Evolutionary conservation across 2,329 filamentous ascomycete genomes (phyloP), one percentile per base, ranked within the genome.

Genomic region (Graphiopsis chlorocephala): DNA sequence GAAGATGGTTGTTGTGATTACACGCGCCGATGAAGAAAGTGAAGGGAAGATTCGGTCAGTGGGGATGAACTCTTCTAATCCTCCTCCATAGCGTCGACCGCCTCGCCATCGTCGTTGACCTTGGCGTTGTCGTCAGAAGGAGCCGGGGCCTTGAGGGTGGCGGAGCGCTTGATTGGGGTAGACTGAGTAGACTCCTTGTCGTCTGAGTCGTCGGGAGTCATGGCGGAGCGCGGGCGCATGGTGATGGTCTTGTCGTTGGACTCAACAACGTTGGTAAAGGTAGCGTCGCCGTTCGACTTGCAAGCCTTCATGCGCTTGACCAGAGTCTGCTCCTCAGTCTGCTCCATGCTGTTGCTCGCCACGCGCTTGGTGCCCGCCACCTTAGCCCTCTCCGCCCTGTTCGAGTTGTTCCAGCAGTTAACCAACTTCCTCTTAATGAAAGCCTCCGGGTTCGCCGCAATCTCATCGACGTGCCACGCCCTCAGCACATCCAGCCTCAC

Each of bases 381-480:
- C 28, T 58, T 26, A 5, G 23, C 17, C 55, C 29, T 28, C 31
- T 17, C 29, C 20, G 57, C 25, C 4, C 57, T 31, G 57, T 29
- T 11, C 14, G 3, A 25, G 38, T 60, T 60, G 57, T 60, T 60
- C 57, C 57, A 60, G 57, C 38, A 48, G 25, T 60, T 60, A 10
- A 25, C 33, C 17, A 61, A 14, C 58, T 61, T 61, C 12, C 28
- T 26, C 26, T 52, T 61, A 3, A 61, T 33, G 29, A 50, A 48
- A n/a, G 26, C 58, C 12, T 61, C 58, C 10, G 58, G 58, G 14
- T 26, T 52, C 3, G 58, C 42, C 3, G 45, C 42, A n/a, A 61
- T 50, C 28, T 61, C 42, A 12, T 50, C 33, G 29, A 61, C 20
- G 28, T 20, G 26, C 42, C 12, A 35, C 25, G n/a, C n/a, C 25